A percentile compares a stretch with the other conserved stretches of the same genome.
Conservation (phyloP, 23 red algal species). For the Agarophyton chilense region DNA sequence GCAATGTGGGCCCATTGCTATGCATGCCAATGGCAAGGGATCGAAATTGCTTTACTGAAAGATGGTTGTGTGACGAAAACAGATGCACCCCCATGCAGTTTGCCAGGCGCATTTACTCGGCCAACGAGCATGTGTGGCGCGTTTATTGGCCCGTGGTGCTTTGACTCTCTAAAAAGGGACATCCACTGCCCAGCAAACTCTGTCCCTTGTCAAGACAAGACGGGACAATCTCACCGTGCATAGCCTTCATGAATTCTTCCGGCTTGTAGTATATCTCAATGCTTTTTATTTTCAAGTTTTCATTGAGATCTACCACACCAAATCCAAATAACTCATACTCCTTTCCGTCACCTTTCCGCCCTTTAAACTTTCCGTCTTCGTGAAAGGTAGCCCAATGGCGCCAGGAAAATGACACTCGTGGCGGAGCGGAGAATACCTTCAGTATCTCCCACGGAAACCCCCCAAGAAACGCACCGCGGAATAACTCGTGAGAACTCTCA, state of each 20-base stretch:
- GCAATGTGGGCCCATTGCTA: not conserved
- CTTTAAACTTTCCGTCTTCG: conserved; percentile 53
- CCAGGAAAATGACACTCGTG: conserved; percentile 73
- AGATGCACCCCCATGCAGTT: not conserved
- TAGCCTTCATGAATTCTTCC: conserved; percentile 52
- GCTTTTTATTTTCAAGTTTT: conserved; percentile 42
- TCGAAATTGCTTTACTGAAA: not conserved
- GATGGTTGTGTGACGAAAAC: not conserved
- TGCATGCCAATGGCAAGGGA: not conserved
- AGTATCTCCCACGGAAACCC: conserved; percentile 82
- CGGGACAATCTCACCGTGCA: conserved; percentile 38
- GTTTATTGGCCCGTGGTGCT: not conserved
- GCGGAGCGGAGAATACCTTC: conserved; percentile 62
- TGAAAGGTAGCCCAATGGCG: conserved; percentile 64
- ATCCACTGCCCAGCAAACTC: conserved; percentile 37
- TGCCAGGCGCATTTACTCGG: not conserved
- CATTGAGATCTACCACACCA: conserved; percentile 47
- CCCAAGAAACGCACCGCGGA: conserved; percentile 54
- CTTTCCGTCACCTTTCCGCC: conserved; percentile 35
- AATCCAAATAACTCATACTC: conserved; percentile 70
- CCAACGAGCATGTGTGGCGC: not conserved
- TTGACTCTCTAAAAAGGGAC: conserved; percentile 36
- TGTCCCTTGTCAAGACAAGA: conserved; percentile 7
- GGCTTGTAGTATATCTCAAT: conserved; percentile 81
- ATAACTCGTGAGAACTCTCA: conserved; percentile 43